Percentiles rank a stretch among this genome's conserved stretches.
Evolutionary conservation across 2,329 filamentous ascomycete genomes (phyloP).

Genomic region (Pyrenochaeta sp.): DNA sequence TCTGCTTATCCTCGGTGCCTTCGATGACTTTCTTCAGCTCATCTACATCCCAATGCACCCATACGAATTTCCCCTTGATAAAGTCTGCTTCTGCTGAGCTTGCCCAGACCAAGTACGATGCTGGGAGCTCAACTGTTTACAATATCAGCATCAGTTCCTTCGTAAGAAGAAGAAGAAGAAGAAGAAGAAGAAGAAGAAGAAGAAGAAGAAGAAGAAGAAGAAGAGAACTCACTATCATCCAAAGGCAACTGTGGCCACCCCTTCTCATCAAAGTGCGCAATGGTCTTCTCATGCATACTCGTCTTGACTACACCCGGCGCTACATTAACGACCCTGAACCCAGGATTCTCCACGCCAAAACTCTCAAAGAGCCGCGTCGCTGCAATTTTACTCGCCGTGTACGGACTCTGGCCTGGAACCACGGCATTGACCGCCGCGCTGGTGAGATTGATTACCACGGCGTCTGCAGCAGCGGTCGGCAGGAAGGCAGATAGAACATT

Average conservation of each 20-base stretch:
- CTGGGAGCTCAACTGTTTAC: constrained; percentile 30
- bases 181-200: constrained; percentile 7
- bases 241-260: not conserved
- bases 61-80: constrained; percentile 27
- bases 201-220: constrained; percentile 2
- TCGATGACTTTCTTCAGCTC: constrained; percentile 31
- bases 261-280: not conserved
- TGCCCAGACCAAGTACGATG: constrained; percentile 42
- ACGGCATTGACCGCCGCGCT: constrained; percentile 12
- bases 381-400: constrained; percentile 45
- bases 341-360: constrained; percentile 47
- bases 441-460: constrained; percentile 20
- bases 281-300: constrained; percentile 34
- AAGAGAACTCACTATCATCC: constrained; percentile 14
- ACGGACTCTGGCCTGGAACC: constrained; percentile 23
- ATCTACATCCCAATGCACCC: constrained; percentile 40
- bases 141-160: not conserved
- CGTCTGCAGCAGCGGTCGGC: constrained; percentile 7
- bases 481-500: constrained; percentile 19
- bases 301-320: constrained; percentile 53
- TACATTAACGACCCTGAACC: constrained; percentile 46
- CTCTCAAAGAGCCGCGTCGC: constrained; percentile 45
- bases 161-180: not conserved
- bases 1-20: constrained; percentile 19
- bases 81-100: constrained; percentile 25